phyloP scores from a whole-genome alignment of 208 protist genomes.

The Crithidia brevicula region DNA sequence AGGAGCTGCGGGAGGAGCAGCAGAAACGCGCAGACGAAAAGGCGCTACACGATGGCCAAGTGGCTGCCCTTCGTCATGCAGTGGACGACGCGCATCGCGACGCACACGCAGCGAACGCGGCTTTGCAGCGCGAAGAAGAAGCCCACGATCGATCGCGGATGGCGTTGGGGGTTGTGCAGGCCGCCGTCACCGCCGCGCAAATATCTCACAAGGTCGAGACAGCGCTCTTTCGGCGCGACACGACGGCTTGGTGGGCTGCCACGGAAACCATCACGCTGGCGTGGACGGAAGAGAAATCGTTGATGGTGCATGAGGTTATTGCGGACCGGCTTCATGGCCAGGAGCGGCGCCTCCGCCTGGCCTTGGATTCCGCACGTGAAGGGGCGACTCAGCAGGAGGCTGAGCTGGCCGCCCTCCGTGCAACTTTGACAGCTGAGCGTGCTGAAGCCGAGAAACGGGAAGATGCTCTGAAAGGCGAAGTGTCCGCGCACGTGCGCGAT shows the following conservation, averaged over 20 bases:
- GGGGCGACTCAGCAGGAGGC: too few species aligned
- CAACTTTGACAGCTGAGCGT: background rate
- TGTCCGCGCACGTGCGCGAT: background rate
- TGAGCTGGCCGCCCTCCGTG: background rate
- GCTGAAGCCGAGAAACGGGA: background rate
- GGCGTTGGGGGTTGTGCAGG: background rate
- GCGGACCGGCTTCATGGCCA: background rate
- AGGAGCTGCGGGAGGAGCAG: constrained; percentile 1
- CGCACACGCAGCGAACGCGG: background rate
- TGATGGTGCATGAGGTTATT: background rate
- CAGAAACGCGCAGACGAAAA: background rate
- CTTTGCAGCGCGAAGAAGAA: background rate
- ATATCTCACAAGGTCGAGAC: background rate
- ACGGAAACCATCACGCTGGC: background rate
- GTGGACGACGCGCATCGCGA: background rate
- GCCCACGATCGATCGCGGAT: constrained; percentile 5
- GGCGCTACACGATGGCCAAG: background rate
- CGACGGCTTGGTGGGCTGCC: constrained; percentile 2
- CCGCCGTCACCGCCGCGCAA: background rate
- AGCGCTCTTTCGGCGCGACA: background rate
- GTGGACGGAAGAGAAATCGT: background rate
- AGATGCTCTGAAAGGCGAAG: background rate
- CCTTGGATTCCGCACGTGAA: too few species aligned
- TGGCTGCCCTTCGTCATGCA: background rate
- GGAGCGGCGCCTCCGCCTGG: background rate